Percentiles rank a stretch among this genome's conserved stretches.
phyloP scores from a whole-genome alignment of 2,329 filamentous ascomycete species.

The Sporothrix pallida region DNA sequence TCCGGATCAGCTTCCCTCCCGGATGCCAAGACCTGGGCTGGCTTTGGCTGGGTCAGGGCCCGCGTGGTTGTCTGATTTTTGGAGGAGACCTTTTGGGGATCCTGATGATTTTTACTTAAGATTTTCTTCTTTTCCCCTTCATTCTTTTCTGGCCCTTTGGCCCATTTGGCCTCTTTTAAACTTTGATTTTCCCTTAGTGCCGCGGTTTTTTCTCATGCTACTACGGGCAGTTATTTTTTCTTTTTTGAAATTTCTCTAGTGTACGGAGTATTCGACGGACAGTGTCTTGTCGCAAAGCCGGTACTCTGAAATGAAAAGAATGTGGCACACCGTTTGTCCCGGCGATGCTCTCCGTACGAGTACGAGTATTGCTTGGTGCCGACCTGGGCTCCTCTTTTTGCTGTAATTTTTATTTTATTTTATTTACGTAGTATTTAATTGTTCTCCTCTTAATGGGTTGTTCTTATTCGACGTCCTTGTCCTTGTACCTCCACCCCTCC shows the following conservation, averaged over 20 bases:
- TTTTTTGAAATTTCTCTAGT: too few relatives aligned
- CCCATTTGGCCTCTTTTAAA: background rate
- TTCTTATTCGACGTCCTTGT: background rate
- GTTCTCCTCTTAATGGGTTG: background rate
- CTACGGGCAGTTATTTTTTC: too few relatives aligned
- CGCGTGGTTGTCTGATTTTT: background rate
- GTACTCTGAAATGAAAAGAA: background rate
- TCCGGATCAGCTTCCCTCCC: background rate
- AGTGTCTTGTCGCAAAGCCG: background rate
- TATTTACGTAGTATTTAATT: background rate
- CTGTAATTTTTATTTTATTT: conserved; percentile 7
- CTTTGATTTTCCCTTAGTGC: conserved; percentile 9
- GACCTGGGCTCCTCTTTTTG: background rate
- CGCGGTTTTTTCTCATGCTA: background rate
- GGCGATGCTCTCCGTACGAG: background rate
- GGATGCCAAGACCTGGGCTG: background rate
- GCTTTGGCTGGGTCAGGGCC: background rate
- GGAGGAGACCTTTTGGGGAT: background rate
- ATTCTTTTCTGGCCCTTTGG: background rate
- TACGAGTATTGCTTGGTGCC: background rate
- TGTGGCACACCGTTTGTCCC: background rate
- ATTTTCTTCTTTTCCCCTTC: too few relatives aligned
- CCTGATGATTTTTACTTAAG: too few relatives aligned
- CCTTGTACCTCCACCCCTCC: background rate
- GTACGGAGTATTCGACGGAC: too few relatives aligned